Evolutionary conservation across 495 filamentous ascomycete species (phyloP), one percentile per base, ranked within the genome.

Genomic region (Hypoxylon lenormandii): DNA sequence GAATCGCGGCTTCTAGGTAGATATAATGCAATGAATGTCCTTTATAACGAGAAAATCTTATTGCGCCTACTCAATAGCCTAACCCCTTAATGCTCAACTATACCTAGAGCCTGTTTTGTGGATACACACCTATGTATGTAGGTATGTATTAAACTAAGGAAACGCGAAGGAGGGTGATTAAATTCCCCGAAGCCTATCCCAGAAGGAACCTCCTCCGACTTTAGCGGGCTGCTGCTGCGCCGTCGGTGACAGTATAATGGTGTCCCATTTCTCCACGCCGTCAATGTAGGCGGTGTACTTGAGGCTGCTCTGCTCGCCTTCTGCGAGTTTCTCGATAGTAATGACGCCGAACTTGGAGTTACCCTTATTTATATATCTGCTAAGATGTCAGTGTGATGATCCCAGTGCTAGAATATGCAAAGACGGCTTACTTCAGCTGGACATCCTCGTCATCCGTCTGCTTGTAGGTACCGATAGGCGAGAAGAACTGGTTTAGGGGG

Each of bases 301-400:
- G 26, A 97, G 77, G 19, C 90, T 85, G 60, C 85, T 84, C 66
- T 89, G 85, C 54, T 83, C 81, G 21, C 80, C 80, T 8, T 81
- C 79, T n/a, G 86, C 83, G 23, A 82, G 80, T 38, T 87, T 87
- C 55, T 88, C 86, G 46, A 98, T 92, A 26, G 92, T 90, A n/a
- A 98, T 84, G 0, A 91, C 88, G 0, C 94, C 94, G 72, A 96
- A 94, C 76, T 98, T 98, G 51, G 86, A 90, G 73, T 96, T 95
- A 0, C 95, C 95, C 72, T 88, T 85, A 0, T 95, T 91, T 22
- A 92, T 85, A 66, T 97, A 96, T 72, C 88, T 90, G 49, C 18
- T 4, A n/a, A n/a, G 21, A 18, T 55, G 30, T 72, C 53, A 68
- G 48, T 66, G 30, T 54, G 8, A 15, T 53, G 23, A 1, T 19